Evolutionary conservation across 2,329 filamentous ascomycete species (phyloP).

Genomic region (Botrytis hyacinthi): DNA sequence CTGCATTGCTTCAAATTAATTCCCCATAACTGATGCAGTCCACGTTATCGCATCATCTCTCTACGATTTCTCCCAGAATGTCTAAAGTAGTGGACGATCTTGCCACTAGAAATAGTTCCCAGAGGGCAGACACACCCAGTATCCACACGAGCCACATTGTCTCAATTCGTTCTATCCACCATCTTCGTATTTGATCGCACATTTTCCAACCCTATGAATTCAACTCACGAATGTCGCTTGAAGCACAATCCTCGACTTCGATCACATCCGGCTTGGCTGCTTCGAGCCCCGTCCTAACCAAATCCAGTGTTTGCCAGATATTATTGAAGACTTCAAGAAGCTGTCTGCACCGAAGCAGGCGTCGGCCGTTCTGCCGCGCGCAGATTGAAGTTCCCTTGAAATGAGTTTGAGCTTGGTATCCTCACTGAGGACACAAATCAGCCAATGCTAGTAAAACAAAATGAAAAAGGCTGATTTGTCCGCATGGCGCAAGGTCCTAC

Average conservation of each 20-base stretch:
- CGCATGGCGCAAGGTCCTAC: background rate
- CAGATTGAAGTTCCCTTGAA: background rate
- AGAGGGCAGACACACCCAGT: background rate
- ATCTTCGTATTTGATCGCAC: background rate
- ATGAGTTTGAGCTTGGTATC: background rate
- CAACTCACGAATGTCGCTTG: background rate
- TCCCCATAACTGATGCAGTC: background rate
- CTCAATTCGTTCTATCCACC: background rate
- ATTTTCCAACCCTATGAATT: background rate
- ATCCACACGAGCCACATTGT: background rate
- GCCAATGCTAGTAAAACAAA: background rate
- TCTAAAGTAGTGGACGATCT: background rate
- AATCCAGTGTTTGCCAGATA: background rate
- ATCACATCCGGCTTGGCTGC: background rate
- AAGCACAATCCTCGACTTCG: background rate
- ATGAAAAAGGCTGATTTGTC: background rate
- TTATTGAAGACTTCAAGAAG: background rate
- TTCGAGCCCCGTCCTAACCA: background rate
- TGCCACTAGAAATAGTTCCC: background rate
- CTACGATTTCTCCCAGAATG: background rate
- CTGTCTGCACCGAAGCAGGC: background rate
- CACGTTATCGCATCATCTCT: background rate
- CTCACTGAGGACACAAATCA: background rate
- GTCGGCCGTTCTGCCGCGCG: background rate
- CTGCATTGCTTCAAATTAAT: background rate